A percentile compares a stretch with the other conserved stretches of the same genome.
Conservation (phyloP, 805 yeast species). For the Monosporozyma yasuniensis region DNA sequence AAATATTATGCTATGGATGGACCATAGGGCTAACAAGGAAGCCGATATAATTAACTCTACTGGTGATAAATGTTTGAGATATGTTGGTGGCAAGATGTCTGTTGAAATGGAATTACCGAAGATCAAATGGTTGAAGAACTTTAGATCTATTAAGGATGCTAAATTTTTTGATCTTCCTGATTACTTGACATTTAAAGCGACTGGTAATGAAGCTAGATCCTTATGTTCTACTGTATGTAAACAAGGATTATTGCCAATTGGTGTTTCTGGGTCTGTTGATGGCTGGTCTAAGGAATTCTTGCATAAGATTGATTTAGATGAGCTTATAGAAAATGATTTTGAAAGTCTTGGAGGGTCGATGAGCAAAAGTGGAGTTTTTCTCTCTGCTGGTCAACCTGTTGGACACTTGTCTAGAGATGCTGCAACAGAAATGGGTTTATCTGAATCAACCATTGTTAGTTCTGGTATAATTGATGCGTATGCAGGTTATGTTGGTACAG, state of each 20-base stretch:
- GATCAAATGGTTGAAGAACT: slow-evolving; percentile 88
- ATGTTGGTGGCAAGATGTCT: slow-evolving; percentile 96
- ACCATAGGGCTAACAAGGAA: slow-evolving; percentile 83
- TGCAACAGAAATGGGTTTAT: slow-evolving; percentile 77
- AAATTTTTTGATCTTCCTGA: slow-evolving; percentile 92
- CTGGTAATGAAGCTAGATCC: slow-evolving; percentile 79
- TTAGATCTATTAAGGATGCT: slow-evolving; percentile 55
- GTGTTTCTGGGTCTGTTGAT: slow-evolving; percentile 73
- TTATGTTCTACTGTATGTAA: slow-evolving; percentile 90
- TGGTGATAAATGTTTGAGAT: slow-evolving; percentile 67
- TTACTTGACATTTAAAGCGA: slow-evolving; percentile 83
- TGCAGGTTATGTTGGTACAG: slow-evolving; percentile 98
- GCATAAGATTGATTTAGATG: slow-evolving; percentile 57
- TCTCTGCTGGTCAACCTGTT: slow-evolving; percentile 84
- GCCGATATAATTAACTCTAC: slow-evolving; percentile 76
- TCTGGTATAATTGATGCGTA: slow-evolving; percentile 97
- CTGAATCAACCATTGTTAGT: slow-evolving; percentile 75
- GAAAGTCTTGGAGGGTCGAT: slow-evolving; percentile 77
- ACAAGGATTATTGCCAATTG: slow-evolving; percentile 88
- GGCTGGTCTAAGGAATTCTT: slow-evolving; percentile 91
- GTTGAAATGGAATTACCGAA: slow-evolving; percentile 98
- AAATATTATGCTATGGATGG: slow-evolving; percentile 95
- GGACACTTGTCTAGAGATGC: slow-evolving; percentile 60
- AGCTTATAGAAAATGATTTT: slow-evolving; percentile 69
- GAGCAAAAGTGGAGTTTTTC: slow-evolving; percentile 35